These are phyloP conservation scores for Floccularia luteovirens DNA, from an alignment of 768 basidiomycete genomes.

Conservation along the genomic window DNA sequence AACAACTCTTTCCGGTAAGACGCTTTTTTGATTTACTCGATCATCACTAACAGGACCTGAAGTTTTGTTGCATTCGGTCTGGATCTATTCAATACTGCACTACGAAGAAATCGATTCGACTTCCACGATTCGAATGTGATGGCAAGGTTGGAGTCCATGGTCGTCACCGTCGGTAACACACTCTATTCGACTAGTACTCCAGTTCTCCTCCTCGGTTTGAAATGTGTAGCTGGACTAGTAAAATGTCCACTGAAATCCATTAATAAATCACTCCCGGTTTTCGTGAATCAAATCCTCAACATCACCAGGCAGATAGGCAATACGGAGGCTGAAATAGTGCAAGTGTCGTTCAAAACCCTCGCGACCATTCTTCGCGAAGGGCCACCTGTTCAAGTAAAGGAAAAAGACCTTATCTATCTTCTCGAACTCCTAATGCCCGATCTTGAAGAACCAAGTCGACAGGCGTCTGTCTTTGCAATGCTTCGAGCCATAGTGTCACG, in stretches of 20 bases:
- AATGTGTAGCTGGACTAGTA: slow-evolving; percentile 71
- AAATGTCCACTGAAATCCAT: slow-evolving; percentile 79
- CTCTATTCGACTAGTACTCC: slow-evolving; percentile 77
- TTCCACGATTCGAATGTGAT: slow-evolving; percentile 69
- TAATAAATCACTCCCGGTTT: slow-evolving; percentile 70
- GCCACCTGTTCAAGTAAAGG: slow-evolving; percentile 72
- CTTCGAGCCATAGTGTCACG: slow-evolving; percentile 87
- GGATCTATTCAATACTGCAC: slow-evolving; percentile 83
- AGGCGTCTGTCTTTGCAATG: slow-evolving; percentile 80
- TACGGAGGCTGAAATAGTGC: slow-evolving; percentile 85
- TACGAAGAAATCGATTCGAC: slow-evolving; percentile 81
- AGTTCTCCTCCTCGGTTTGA: slow-evolving; percentile 71
- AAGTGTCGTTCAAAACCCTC: slow-evolving; percentile 82
- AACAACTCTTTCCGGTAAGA: slow-evolving; percentile 83
- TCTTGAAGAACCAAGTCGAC: slow-evolving; percentile 82
- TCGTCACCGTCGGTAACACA: slow-evolving; percentile 82
- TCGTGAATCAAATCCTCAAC: slow-evolving; percentile 76
- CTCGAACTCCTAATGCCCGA: slow-evolving; percentile 85
- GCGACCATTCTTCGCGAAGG: slow-evolving; percentile 89
- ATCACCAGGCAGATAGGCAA: slow-evolving; percentile 78
- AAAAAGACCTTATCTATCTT: slow-evolving; percentile 82
- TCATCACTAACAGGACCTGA: slow-evolving; percentile 4
- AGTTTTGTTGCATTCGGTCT: slow-evolving; percentile 91
- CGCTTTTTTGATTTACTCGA: not conserved
- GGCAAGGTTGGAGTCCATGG: slow-evolving; percentile 81